Evolutionary conservation across 75 land plant genomes (phyloP).

Genomic region (Selaginella tamariscina): DNA sequence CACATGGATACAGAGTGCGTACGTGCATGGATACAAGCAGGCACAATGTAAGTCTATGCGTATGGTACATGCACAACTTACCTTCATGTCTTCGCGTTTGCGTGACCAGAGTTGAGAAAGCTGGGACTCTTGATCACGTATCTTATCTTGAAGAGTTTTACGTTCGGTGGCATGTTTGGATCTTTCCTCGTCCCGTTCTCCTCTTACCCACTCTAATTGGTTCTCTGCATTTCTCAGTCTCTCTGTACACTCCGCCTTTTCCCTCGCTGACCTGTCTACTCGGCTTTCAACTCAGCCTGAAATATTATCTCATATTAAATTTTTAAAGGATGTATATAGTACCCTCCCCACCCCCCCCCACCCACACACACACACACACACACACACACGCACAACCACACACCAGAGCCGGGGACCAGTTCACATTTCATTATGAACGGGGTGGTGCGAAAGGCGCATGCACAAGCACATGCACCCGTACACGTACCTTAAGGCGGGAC

Average conservation of each 20-base stretch:
- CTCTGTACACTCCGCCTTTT: conserved; percentile 67
- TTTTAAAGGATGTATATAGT: neutral
- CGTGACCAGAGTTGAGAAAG: conserved; percentile 73
- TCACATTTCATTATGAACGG: too few species aligned
- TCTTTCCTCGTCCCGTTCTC: conserved; percentile 75
- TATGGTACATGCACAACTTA: conserved; percentile 11
- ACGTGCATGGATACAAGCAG: neutral
- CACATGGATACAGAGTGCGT: neutral
- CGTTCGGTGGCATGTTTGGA: conserved; percentile 54
- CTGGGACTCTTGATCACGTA: conserved; percentile 82
- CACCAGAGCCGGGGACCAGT: too few species aligned
- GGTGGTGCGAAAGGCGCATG: too few species aligned
- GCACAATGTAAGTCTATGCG: neutral
- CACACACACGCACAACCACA: too few species aligned
- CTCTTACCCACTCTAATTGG: conserved; percentile 87
- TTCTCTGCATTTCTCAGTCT: conserved; percentile 70
- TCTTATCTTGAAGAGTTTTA: conserved; percentile 62
- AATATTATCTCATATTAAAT: neutral
- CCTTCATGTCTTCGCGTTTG: conserved; percentile 96
- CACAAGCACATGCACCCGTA: too few species aligned
- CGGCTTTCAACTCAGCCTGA: conserved; percentile 69
- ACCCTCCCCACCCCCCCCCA: too few species aligned
- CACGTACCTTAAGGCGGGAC: conserved; percentile 70
- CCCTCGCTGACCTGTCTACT: conserved; percentile 66
- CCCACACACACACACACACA: too few species aligned